Evolutionary conservation across 2,329 filamentous ascomycete species (phyloP).

Genomic region (Aureobasidium sp.): DNA sequence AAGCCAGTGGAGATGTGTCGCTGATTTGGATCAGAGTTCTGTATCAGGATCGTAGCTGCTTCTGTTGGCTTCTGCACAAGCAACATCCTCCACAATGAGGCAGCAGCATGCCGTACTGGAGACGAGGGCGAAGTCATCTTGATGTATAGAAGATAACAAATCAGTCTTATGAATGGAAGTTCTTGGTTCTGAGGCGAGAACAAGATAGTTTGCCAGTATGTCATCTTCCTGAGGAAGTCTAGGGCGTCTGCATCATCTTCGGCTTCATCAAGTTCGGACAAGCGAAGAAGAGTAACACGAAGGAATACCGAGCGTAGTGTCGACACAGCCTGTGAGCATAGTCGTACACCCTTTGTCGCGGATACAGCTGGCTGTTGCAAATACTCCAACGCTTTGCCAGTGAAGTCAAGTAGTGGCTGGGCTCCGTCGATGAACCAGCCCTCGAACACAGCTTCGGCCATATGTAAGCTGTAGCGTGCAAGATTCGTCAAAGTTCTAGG

Average conservation of each 20-base stretch:
- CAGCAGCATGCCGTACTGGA: slow-evolving; percentile 63
- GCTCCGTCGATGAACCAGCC: slow-evolving; percentile 93
- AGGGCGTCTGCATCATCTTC: slow-evolving; percentile 55
- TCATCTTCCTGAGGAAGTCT: slow-evolving; percentile 71
- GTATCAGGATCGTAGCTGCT: slow-evolving; percentile 62
- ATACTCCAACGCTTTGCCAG: slow-evolving; percentile 77
- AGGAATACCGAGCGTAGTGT: slow-evolving; percentile 71
- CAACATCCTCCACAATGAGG: slow-evolving; percentile 82
- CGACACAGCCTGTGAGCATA: slow-evolving; percentile 76
- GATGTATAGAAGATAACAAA: slow-evolving; percentile 89
- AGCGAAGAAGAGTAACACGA: slow-evolving; percentile 65
- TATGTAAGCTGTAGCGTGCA: slow-evolving; percentile 67
- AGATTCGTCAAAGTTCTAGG: slow-evolving; percentile 81
- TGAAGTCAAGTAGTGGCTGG: slow-evolving; percentile 74
- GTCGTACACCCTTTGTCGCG: slow-evolving; percentile 73
- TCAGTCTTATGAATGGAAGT: slow-evolving; percentile 70
- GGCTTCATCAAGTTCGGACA: slow-evolving; percentile 72
- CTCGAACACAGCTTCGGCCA: slow-evolving; percentile 87
- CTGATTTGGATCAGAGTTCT: slow-evolving; percentile 62
- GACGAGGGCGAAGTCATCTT: slow-evolving; percentile 67
- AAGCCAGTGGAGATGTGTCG: slow-evolving; percentile 66
- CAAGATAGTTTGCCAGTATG: slow-evolving; percentile 93
- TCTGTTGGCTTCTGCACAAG: slow-evolving; percentile 89
- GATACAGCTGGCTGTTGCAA: slow-evolving; percentile 78
- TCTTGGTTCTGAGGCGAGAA: slow-evolving; percentile 69